Percentiles rank a stretch among this genome's conserved stretches.
phyloP scores from a whole-genome alignment of 2,329 filamentous ascomycete genomes.

The Xylariaceae sp. region DNA sequence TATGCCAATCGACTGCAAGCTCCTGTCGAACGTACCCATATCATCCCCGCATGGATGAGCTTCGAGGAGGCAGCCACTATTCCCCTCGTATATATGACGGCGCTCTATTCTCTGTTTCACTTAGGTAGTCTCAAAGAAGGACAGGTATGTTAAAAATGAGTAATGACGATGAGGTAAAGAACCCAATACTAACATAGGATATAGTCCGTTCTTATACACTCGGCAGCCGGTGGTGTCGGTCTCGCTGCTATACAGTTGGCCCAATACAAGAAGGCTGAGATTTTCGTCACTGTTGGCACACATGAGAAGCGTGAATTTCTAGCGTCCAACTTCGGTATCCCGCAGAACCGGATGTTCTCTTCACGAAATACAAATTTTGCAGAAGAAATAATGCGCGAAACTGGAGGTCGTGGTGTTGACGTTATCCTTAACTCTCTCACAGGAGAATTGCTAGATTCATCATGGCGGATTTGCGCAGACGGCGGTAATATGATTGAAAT shows the following conservation, averaged over 20 bases:
- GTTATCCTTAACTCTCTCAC: constrained; percentile 28
- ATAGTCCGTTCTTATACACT: background rate
- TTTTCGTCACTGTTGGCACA: constrained; percentile 29
- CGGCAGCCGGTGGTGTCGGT: background rate
- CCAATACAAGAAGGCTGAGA: background rate
- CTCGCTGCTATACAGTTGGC: background rate
- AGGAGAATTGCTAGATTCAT: constrained; percentile 26
- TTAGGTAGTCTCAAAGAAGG: background rate
- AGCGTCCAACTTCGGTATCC: background rate
- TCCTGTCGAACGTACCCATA: background rate
- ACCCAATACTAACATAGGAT: too few relatives aligned
- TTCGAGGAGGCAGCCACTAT: background rate
- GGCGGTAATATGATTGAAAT: constrained; percentile 31
- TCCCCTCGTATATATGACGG: background rate
- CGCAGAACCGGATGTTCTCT: background rate
- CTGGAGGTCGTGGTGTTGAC: constrained; percentile 35
- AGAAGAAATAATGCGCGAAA: constrained; percentile 13
- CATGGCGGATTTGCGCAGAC: constrained; percentile 26
- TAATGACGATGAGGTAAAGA: too few relatives aligned
- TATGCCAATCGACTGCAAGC: background rate
- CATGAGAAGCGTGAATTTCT: constrained; percentile 33
- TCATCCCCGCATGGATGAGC: background rate
- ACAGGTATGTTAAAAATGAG: too few relatives aligned
- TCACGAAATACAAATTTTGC: background rate
- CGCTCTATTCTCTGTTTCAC: background rate